Evolutionary conservation across 2,329 filamentous ascomycete genomes (phyloP).

Genomic region (Cyanodermella asteris): DNA sequence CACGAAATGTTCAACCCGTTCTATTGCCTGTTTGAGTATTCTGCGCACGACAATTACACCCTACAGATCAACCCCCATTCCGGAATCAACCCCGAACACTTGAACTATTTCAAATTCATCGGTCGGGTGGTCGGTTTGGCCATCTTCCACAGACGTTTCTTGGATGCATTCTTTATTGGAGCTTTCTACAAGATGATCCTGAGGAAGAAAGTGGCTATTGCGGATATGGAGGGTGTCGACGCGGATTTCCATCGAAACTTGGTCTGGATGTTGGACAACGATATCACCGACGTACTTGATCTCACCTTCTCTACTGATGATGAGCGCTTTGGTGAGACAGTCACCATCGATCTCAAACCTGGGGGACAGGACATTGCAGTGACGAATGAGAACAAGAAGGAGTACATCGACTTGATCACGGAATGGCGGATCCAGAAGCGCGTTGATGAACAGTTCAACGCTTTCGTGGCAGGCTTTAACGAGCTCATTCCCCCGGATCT

Average conservation of each 20-base stretch:
- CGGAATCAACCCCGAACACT: constrained; percentile 94
- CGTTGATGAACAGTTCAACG: constrained; percentile 93
- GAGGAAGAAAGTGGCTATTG: constrained; percentile 71
- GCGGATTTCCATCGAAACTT: constrained; percentile 92
- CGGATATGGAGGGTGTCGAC: constrained; percentile 98
- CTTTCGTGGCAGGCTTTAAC: constrained; percentile 92
- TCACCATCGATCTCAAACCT: constrained; percentile 82
- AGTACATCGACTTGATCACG: constrained; percentile 97
- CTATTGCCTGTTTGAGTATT: constrained; percentile 98
- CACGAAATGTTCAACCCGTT: constrained; percentile 99
- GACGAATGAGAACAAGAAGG: constrained; percentile 95
- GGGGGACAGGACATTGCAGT: constrained; percentile 81
- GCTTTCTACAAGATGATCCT: constrained; percentile 99
- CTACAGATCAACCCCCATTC: constrained; percentile 99
- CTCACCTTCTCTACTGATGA: constrained; percentile 95
- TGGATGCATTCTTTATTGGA: constrained; percentile 97
- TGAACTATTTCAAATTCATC: constrained; percentile 99
- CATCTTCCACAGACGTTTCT: constrained; percentile 92
- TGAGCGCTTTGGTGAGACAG: constrained; percentile 85
- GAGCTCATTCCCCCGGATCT: constrained; percentile 91
- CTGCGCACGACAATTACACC: constrained; percentile 98
- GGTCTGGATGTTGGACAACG: constrained; percentile 95
- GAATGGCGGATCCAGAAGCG: constrained; percentile 99
- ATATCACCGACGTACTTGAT: constrained; percentile 79
- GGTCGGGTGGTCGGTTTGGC: constrained; percentile 88